Base-by-base conservation (phyloP, 2,329 filamentous ascomycete species). In the Aschersonia sp. region DNA sequence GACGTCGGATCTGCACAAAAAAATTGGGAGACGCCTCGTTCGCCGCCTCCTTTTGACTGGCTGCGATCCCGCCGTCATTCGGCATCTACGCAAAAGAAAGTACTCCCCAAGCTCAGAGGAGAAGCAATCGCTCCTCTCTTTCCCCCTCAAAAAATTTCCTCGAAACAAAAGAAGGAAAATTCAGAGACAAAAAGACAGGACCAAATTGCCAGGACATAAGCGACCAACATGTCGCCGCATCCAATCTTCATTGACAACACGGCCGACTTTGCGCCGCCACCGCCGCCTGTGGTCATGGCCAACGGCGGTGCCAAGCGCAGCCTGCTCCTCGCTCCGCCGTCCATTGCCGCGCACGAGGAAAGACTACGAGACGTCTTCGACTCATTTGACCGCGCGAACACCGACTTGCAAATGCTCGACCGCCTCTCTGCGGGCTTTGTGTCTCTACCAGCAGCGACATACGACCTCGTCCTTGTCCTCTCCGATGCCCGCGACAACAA, bases 361-460 rank as follows among this genome's bases (percentile, higher is more conserved):
- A 80, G 80, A 57, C 74, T 97, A 54, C 76, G 79, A 53, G 69
- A 71, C 54, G 72, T 92, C 52, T 77, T 94, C 58, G 72, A 79
- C 50, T 71, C 79, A 49, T 81, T 87, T 68, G 81, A 92, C 63
- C 83, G 87, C 60, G 69, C 74, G 53, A 71, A 76, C 43, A 90
- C 88, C 52, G 92, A 98, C 61, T 74, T 98, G 47, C 92, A 97
- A 66, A 98, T 98, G 92, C 84, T 98, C 51, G 92, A 98, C 68
- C 87, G 92, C 46, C 77, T 98, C 41, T 80, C 85, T 2, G 77
- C 85, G 37, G 87, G 87, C 51, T 73, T 95, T 39, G 86, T 92
- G 49, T 71, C 80, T 6, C 79, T 98, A 0, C 84, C 89, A 1
- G 56, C 76, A 47, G 70, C 77, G 45, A 84, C 85, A 47, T 98